These are phyloP conservation scores for Rehmannia glutinosa DNA, from an alignment of 257 asterid species.

Conservation along the genomic window DNA sequence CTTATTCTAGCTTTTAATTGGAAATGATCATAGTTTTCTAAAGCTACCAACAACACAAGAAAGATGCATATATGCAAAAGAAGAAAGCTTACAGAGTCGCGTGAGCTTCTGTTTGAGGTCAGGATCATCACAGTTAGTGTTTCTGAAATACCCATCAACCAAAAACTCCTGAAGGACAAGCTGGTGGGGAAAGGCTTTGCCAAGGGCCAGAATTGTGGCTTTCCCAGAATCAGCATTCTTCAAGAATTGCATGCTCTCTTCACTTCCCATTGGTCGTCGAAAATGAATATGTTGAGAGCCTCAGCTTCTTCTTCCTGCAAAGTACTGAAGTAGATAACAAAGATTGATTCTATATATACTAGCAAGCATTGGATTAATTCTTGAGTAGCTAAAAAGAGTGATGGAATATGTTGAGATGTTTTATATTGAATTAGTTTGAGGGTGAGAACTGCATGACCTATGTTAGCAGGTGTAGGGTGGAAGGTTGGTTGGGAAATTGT, in stretches of 20 bases:
- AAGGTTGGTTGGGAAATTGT: not conserved
- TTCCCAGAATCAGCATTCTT: constrained; percentile 26
- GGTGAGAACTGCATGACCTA: constrained; percentile 17
- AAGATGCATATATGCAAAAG: not conserved
- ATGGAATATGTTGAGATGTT: not conserved
- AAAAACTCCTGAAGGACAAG: constrained; percentile 87
- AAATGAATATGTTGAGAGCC: too few relatives aligned
- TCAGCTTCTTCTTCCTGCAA: not conserved
- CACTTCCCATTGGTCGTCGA: constrained; percentile 29
- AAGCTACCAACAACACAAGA: too few relatives aligned
- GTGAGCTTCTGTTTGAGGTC: constrained; percentile 81
- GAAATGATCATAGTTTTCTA: not conserved
- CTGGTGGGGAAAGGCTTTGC: constrained; percentile 96
- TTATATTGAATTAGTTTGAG: constrained; percentile 10
- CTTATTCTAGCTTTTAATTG: too few relatives aligned
- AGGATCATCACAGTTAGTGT: constrained; percentile 77
- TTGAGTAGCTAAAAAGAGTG: not conserved
- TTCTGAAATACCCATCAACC: constrained; percentile 85
- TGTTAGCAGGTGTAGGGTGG: constrained; percentile 18
- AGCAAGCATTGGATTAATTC: not conserved
- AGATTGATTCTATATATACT: constrained; percentile 8
- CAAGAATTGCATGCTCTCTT: constrained; percentile 23
- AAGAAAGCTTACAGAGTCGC: constrained; percentile 56
- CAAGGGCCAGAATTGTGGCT: constrained; percentile 73
- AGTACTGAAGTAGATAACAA: not conserved